Evolutionary conservation across 306 rosid species (phyloP).

Genomic region (Gastrolobium bilobum): DNA sequence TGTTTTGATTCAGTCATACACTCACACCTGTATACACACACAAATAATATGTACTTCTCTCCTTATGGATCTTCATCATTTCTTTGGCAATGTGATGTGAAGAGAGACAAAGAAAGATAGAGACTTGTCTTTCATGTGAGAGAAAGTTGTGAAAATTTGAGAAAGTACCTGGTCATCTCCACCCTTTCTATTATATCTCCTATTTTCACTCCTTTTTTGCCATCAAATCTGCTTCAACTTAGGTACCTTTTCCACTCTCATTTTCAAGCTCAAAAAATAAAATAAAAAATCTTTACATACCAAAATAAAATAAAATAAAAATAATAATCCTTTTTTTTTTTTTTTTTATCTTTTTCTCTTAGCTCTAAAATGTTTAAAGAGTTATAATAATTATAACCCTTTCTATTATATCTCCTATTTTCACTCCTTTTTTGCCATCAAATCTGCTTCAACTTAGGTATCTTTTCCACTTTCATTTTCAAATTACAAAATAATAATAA

Average conservation of each 20-base stretch:
- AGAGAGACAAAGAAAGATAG: neutral
- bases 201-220: neutral
- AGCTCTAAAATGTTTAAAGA: no score
- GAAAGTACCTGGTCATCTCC: neutral
- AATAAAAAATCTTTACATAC: no score
- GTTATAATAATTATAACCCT: neutral
- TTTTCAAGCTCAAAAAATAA: neutral
- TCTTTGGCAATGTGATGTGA: neutral
- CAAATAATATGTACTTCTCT: neutral
- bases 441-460: neutral
- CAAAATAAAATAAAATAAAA: no score
- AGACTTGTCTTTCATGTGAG: neutral
- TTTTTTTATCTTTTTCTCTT: no score
- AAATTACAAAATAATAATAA: neutral
- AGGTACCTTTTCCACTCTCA: neutral
- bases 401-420: neutral
- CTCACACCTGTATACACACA: neutral
- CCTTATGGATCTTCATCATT: neutral
- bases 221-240: neutral
- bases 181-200: neutral
- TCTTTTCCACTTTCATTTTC: neutral
- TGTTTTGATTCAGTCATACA: constrained; percentile 31
- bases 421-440: neutral
- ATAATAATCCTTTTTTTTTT: no score
- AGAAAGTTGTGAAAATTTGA: neutral